Conservation (phyloP, 2,329 filamentous ascomycete species). For the Alternaria burnsii region DNA sequence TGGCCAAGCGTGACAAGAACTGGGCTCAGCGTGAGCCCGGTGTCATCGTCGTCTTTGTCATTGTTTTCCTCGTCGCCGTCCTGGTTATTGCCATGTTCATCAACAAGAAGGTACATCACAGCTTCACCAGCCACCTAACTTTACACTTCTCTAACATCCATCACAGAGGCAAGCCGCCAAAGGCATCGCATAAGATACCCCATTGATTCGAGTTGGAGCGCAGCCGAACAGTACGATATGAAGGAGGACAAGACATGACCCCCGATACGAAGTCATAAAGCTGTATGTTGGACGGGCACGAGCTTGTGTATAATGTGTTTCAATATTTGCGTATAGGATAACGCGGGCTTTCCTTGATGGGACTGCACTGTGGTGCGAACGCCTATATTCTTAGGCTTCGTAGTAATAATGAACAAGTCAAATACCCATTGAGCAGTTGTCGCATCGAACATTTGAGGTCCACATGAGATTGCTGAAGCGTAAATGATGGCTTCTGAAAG, state of each 20-base stretch:
- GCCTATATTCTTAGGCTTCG: constrained; percentile 37
- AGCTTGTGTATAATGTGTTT: constrained; percentile 42
- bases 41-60: constrained; percentile 69
- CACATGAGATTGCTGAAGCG: background rate
- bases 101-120: constrained; percentile 53
- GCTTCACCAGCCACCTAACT: background rate
- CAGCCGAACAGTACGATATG: constrained; percentile 13
- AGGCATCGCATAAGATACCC: constrained; percentile 26
- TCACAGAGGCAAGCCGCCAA: constrained; percentile 25
- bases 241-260: constrained; percentile 12
- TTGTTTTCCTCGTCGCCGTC: constrained; percentile 64
- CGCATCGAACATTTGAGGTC: background rate
- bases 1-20: constrained; percentile 63
- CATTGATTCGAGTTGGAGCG: constrained; percentile 12
- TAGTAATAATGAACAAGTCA: constrained; percentile 44
- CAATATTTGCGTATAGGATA: constrained; percentile 27
- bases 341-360: constrained; percentile 25
- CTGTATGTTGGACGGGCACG: constrained; percentile 10
- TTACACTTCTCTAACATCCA: constrained; percentile 8
- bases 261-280: constrained; percentile 13
- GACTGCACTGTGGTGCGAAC: constrained; percentile 37
- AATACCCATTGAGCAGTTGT: constrained; percentile 6
- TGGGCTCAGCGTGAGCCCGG: constrained; percentile 67
- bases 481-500: background rate
- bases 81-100: constrained; percentile 62